Base-by-base conservation (phyloP, 192 early-diverging fungal species). In the Coemansia sp. region DNA sequence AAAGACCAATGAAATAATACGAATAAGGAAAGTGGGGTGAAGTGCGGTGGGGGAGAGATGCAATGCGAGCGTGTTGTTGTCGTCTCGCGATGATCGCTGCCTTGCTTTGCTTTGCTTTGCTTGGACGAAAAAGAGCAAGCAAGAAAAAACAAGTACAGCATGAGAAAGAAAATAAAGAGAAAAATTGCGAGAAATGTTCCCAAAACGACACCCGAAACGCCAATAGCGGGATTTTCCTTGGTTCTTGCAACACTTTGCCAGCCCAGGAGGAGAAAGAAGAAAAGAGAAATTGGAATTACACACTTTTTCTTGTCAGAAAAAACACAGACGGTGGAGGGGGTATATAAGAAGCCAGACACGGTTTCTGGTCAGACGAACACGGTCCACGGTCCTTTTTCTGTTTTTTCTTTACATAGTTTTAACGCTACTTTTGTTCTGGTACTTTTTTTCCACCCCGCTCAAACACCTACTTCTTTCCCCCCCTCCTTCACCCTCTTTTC, bases 321-420 rank as follows among this genome's bases (percentile, higher is more conserved):
- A 26, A 26, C 26, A 3, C 26, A 26, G 26, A 26, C 26, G 26
- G 26, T 3, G 26, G 26, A 26, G 26, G 26, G 26, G 50, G n/a
- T 67, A 67, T 72, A 65, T 62, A 67, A 72, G 57, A 56, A 63
- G 39, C 38, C 23, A 16, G 39, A 42, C 11, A n/a, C 53, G 49
- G 52, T 39, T n/a, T 23, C 52, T 10, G 9, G 52, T 23, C 23
- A 8, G 23, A 7, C 21, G 26, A 38, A 56, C 12, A 13, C 43
- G 8, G 47, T 40, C 44, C 21, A 12, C 19, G 39, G 53, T 56
- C 42, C 10, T n/a, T 37, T 49, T 67, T 67, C 44, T 52, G 15
- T 44, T 45, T 45, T 63, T 38, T 52, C 49, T 63, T 68, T 41
- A 38, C 50, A 39, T 59, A 47, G 48, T 57, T 64, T 65, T 56